A percentile compares a stretch with the other conserved stretches of the same genome.
Evolutionary conservation across 345 rosid species (phyloP).

Genomic region (Dimocarpus longan): DNA sequence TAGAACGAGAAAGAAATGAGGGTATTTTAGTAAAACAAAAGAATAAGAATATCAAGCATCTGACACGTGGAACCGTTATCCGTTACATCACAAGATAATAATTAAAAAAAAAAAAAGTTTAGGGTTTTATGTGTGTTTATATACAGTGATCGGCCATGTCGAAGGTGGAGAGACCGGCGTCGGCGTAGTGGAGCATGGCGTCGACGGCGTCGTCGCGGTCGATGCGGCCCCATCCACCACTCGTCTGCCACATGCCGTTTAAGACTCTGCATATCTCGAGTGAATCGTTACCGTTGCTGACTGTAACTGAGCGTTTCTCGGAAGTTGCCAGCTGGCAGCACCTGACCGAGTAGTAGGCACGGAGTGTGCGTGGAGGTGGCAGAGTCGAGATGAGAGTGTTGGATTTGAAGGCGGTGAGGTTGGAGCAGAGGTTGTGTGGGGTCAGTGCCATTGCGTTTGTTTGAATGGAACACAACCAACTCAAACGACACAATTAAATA

Average conservation of each 20-base stretch:
- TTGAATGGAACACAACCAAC: background rate
- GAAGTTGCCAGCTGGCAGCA: constrained; percentile 45
- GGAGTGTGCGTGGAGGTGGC: constrained; percentile 21
- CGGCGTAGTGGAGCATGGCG: constrained; percentile 76
- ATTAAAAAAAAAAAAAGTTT: background rate
- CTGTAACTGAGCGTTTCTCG: constrained; percentile 45
- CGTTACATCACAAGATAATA: background rate
- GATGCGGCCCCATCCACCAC: constrained; percentile 90
- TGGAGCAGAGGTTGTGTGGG: constrained; percentile 35
- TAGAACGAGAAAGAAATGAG: too few species aligned
- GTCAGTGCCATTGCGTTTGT: constrained; percentile 32
- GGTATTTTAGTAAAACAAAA: too few species aligned
- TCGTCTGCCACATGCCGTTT: constrained; percentile 95
- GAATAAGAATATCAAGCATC: background rate
- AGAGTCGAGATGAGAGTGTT: constrained; percentile 19
- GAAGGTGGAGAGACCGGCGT: constrained; percentile 89
- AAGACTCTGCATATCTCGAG: constrained; percentile 80
- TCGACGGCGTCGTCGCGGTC: constrained; percentile 83
- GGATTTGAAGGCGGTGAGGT: constrained; percentile 33
- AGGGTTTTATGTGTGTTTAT: constrained; percentile 13
- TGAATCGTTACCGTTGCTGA: constrained; percentile 82
- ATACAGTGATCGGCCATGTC: constrained; percentile 97
- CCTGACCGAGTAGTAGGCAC: constrained; percentile 34
- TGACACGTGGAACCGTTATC: background rate
- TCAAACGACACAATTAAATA: background rate